Evolutionary conservation across 2,329 filamentous ascomycete species (phyloP).

Genomic region (Ophiostoma triangulosporum): DNA sequence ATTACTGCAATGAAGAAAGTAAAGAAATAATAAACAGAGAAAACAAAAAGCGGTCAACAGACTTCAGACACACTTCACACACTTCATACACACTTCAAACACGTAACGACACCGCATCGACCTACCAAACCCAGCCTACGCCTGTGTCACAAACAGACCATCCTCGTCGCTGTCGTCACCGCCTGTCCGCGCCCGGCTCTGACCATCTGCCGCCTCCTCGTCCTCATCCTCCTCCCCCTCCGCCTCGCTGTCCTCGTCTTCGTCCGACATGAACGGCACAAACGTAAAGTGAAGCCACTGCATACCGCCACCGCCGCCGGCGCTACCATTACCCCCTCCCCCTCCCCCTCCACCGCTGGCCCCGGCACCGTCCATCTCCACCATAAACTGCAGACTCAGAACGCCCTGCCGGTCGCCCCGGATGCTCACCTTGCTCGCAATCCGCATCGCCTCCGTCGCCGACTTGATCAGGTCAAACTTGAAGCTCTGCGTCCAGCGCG

Average conservation of each 20-base stretch:
- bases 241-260: conserved; percentile 27
- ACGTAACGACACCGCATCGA: not conserved
- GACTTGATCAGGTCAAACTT: conserved; percentile 78
- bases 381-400: conserved; percentile 89
- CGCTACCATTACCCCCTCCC: not conserved
- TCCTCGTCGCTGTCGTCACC: conserved; percentile 5
- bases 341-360: not conserved
- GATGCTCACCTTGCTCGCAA: conserved; percentile 84
- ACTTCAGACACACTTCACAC: not conserved
- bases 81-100: not conserved
- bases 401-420: conserved; percentile 81
- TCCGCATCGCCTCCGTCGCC: conserved; percentile 81
- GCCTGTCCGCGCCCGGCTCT: not conserved
- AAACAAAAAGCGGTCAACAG: not conserved
- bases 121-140: too few species aligned
- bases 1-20: not conserved
- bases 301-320: conserved; percentile 36
- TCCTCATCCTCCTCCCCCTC: conserved; percentile 13
- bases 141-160: not conserved
- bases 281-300: conserved; percentile 77
- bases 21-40: not conserved
- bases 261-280: conserved; percentile 57
- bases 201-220: not conserved
- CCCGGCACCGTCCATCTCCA: conserved; percentile 52
- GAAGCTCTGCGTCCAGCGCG: conserved; percentile 57